Conservation (phyloP, 331 rosid genomes). For the Dryas integrifolia region DNA sequence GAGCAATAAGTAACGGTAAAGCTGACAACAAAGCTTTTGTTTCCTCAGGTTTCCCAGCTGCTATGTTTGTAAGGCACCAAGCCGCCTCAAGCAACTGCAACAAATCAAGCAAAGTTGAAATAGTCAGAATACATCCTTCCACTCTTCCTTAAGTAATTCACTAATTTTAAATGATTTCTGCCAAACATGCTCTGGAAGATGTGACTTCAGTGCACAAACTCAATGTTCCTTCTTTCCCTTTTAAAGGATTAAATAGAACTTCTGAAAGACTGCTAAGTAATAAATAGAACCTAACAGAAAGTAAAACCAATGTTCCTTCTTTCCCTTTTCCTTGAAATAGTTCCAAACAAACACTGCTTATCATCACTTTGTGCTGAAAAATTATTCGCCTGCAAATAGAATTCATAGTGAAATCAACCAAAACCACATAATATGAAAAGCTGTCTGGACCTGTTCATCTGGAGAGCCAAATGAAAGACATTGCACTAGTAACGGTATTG, state of each 20-base stretch:
- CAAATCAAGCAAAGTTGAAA: constrained; percentile 31
- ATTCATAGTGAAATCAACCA: not conserved
- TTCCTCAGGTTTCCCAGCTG: constrained; percentile 89
- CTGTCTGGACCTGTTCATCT: constrained; percentile 76
- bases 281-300: not conserved
- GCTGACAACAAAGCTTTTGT: constrained; percentile 87
- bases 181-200: not conserved
- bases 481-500: constrained; percentile 64
- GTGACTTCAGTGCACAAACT: constrained; percentile 2
- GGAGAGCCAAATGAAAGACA: constrained; percentile 94
- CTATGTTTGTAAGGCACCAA: constrained; percentile 96
- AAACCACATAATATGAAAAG: constrained; percentile 11
- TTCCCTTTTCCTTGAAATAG: not conserved
- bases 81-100: constrained; percentile 96
- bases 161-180: not conserved
- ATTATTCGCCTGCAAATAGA: not conserved
- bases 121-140: constrained; percentile 16
- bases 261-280: not conserved
- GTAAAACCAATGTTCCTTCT: not conserved
- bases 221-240: too few species aligned
- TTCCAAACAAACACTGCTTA: not conserved
- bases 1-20: constrained; percentile 88
- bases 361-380: not conserved
- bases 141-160: not conserved
- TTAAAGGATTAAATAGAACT: not conserved